These are phyloP conservation scores for Capronia epimyces DNA, from an alignment of 2,329 filamentous ascomycete genomes.

Conservation along the genomic window DNA sequence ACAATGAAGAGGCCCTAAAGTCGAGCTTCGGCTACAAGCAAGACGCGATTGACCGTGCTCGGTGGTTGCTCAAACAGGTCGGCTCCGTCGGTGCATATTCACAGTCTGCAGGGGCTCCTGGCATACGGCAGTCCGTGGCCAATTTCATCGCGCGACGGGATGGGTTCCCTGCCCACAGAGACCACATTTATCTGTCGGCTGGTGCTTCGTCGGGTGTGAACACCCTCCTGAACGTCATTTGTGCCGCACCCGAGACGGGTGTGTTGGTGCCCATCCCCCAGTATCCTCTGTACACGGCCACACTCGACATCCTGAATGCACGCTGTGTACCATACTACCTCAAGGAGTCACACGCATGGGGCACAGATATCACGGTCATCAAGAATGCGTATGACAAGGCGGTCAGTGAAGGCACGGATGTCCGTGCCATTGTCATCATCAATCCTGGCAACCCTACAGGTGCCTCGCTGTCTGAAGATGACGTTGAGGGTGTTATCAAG, in stretches of 20 bases:
- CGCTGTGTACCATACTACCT: slow-evolving; percentile 89
- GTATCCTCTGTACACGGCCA: slow-evolving; percentile 96
- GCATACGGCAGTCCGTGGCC: slow-evolving; percentile 82
- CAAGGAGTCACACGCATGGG: slow-evolving; percentile 80
- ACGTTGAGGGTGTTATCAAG: slow-evolving; percentile 79
- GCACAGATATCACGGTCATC: slow-evolving; percentile 77
- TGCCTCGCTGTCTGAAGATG: slow-evolving; percentile 69
- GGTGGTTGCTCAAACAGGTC: slow-evolving; percentile 71
- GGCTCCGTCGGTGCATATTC: slow-evolving; percentile 95
- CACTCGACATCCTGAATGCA: slow-evolving; percentile 77
- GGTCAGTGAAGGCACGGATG: slow-evolving; percentile 69
- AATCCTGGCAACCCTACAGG: slow-evolving; percentile 98
- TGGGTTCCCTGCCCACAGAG: slow-evolving; percentile 74
- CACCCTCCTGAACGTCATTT: slow-evolving; percentile 85
- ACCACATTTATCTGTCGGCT: slow-evolving; percentile 81
- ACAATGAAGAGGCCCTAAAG: slow-evolving; percentile 74
- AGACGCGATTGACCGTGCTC: slow-evolving; percentile 81
- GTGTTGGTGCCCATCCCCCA: slow-evolving; percentile 94
- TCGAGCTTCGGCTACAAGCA: slow-evolving; percentile 76
- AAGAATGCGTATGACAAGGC: slow-evolving; percentile 68
- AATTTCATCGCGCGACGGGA: slow-evolving; percentile 90
- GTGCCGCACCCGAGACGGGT: slow-evolving; percentile 68
- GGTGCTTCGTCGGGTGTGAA: slow-evolving; percentile 94
- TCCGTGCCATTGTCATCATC: slow-evolving; percentile 91
- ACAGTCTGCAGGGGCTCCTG: slow-evolving; percentile 80